Evolutionary conservation across 2,329 filamentous ascomycete species (phyloP), one percentile per base, ranked within the genome.

Genomic region (Fusarium tjaetaba): DNA sequence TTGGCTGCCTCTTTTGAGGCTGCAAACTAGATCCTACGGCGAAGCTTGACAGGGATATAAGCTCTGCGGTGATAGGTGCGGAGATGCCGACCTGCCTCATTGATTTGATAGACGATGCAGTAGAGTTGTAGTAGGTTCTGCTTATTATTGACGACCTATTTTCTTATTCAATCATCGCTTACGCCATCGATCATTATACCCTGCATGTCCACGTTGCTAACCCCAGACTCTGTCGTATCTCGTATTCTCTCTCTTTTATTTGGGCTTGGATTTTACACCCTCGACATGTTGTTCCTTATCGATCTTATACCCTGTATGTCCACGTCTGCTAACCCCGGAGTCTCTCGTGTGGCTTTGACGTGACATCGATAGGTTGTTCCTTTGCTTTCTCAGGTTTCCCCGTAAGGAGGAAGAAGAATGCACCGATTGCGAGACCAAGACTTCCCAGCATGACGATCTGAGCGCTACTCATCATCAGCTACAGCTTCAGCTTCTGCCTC

Each of bases 401-500:
- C 55, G 48, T 61, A 8, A 78, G 58, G 13, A 71, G 45, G 18
- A 73, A 78, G 65, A 77, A 76, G 1, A 24, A 8, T 14, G 51
- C 28, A 3, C 75, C 75, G 38, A 77, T 24, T 5, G 62, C 71
- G 14, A 78, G 61, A 6, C 72, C 76, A 2, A 67, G 57, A 8
- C 69, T 71, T 6, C 68, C 70, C 6, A 74, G 18, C 46, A 64
- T 58, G 2, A 71, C 22, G 2, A 66, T 61, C 18, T 63, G 53
- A 16, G 68, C 34, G 18, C 75, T 78, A 13, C 4, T 32, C 59
- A 22, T 18, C 22, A 13, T 65, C 24, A 43, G 38, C 20, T 18
- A 14, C 26, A 10, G 20, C 36, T n/a, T 10, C 5, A 20, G 13
- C 24, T 34, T 34, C 16, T 45, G 34, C 11, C 5, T 7, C 11